Base-by-base conservation (phyloP, 768 basidiomycete genomes). In the Hericium erinaceus region DNA sequence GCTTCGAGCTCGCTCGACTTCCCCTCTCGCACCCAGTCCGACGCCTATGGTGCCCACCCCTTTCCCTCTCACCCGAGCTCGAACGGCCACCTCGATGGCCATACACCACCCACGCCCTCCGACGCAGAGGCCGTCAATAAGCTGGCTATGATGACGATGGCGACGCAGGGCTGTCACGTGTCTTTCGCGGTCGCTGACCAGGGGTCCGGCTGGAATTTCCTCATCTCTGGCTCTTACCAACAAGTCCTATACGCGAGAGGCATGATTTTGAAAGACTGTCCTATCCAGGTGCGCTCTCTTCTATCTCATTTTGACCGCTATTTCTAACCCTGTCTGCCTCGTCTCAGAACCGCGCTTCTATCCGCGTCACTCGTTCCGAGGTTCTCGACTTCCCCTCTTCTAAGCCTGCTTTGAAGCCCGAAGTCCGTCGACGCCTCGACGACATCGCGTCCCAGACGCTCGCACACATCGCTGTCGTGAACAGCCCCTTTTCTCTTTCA, bases 401-500 rank as follows among this genome's bases (percentile, higher is more conserved):
- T 44, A 84, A 87, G 72, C 90, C 89, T 6, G 70, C 82, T 6
- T 79, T 95, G 65, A 95, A 94, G 70, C 75, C 83, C 0, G 86
- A 91, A 62, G 89, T 95, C 39, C 81, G 88, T 55, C 82, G 83
- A 53, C 83, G 86, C 56, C 80, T 98, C n/a, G 93, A 97, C 70
- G 92, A 95, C 67, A 91, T 98, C 67, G 95, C 94, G 28, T 84
- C 87, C 2, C 88, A 92, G 67, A 95, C 92, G n/a, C 76, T 83
- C 59, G 92, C 95, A 9, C 91, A 94, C 69, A 92, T 98, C 67
- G 87, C 93, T 24, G 93, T 98, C 63, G 88, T 95, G 66, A 95
- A 95, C 64, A 87, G 89, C 57, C 85, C 87, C 50, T 77, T 84
- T 57, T 78, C 86, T 15, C 78, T 89, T 39, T 85, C 87, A 22